phyloP scores from a whole-genome alignment of 805 yeast species.

The Helenozyma rhizophorensis region DNA sequence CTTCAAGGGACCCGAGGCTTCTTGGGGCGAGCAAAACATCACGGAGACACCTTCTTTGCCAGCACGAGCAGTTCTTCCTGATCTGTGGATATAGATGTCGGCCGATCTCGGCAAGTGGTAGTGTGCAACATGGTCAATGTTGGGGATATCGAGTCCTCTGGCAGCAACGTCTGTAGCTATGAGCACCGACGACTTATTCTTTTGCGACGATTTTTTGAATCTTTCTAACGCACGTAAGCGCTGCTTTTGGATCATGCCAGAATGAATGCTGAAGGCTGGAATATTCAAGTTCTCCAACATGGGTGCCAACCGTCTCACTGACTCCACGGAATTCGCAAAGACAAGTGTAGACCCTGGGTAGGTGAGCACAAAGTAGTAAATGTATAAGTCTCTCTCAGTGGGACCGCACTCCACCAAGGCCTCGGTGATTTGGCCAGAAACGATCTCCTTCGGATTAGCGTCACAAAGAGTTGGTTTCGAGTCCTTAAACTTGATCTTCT shows the following conservation, averaged over 20 bases:
- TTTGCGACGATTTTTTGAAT: slow-evolving; percentile 52
- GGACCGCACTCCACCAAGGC: slow-evolving; percentile 90
- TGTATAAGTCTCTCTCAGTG: slow-evolving; percentile 80
- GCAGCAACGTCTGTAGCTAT: slow-evolving; percentile 98
- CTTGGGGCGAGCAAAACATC: slow-evolving; percentile 89
- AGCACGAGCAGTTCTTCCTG: slow-evolving; percentile 98
- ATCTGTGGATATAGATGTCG: slow-evolving; percentile 89
- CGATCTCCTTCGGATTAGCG: slow-evolving; percentile 78
- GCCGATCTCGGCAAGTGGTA: slow-evolving; percentile 94
- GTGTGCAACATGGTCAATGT: slow-evolving; percentile 90
- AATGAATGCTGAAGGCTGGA: slow-evolving; percentile 75
- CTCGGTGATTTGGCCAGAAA: slow-evolving; percentile 73
- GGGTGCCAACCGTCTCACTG: slow-evolving; percentile 82
- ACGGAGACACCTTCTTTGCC: slow-evolving; percentile 93
- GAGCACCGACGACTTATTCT: slow-evolving; percentile 57
- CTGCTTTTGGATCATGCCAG: slow-evolving; percentile 93
- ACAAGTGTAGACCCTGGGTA: slow-evolving; percentile 89
- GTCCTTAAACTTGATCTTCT: slow-evolving; percentile 67
- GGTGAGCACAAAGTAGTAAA: slow-evolving; percentile 80
- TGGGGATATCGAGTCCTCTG: slow-evolving; percentile 90
- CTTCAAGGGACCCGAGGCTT: slow-evolving; percentile 81
- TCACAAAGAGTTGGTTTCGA: slow-evolving; percentile 69
- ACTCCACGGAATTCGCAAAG: slow-evolving; percentile 92
- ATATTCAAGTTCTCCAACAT: slow-evolving; percentile 65
- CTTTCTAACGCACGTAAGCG: slow-evolving; percentile 81